These are phyloP conservation scores for Salix caprea DNA, from an alignment of 345 rosid species.

Conservation along the genomic window DNA sequence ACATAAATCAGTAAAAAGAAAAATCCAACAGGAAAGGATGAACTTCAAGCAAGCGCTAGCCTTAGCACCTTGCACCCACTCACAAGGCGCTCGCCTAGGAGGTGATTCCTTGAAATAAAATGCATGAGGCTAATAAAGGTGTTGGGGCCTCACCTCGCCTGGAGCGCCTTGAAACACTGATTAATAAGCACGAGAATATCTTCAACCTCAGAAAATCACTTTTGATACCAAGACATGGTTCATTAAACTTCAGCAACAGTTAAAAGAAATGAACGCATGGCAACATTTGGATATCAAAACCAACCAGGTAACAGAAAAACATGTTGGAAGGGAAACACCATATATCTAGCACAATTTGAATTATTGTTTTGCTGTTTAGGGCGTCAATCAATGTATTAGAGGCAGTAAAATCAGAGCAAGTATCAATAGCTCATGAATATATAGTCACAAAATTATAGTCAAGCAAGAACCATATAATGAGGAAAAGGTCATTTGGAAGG, in stretches of 20 bases:
- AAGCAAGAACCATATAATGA: background rate
- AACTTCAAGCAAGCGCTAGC: too few species aligned
- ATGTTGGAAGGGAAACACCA: background rate
- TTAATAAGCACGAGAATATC: background rate
- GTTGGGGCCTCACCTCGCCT: too few species aligned
- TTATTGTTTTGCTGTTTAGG: background rate
- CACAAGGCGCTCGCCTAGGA: too few species aligned
- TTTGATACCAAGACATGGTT: background rate
- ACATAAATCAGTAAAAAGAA: too few species aligned
- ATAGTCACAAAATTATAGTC: background rate
- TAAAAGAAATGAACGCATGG: background rate
- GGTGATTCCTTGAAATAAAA: too few species aligned
- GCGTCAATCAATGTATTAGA: background rate
- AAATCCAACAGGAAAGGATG: too few species aligned
- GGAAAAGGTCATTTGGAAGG: background rate
- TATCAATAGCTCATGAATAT: background rate
- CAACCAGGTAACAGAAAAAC: background rate
- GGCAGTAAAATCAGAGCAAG: background rate
- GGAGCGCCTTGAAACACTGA: too few species aligned
- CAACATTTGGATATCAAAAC: background rate
- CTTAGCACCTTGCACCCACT: too few species aligned
- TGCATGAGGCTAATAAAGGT: too few species aligned
- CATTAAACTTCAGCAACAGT: background rate
- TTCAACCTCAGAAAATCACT: background rate
- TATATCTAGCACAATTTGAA: background rate